phyloP scores from a whole-genome alignment of 768 basidiomycete species.

The Phlebiopsis flavidoalba region DNA sequence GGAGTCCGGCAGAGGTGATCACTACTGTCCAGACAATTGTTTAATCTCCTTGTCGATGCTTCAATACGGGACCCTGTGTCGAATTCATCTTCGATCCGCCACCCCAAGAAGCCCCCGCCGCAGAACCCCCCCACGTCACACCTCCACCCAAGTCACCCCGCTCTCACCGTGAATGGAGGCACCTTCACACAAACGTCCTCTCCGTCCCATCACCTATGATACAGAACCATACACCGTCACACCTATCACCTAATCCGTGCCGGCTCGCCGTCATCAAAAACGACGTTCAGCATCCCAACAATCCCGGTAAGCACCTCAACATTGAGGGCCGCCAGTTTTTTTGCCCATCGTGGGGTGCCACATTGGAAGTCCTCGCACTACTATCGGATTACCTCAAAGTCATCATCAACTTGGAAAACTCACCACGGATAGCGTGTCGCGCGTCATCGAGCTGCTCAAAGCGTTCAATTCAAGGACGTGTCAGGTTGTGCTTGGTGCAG shows the following conservation, averaged over 20 bases:
- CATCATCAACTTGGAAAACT: conserved; percentile 81
- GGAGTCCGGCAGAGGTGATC: conserved; percentile 81
- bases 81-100: too few species aligned
- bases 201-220: conserved; percentile 17
- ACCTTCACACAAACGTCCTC: conserved; percentile 14
- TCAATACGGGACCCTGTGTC: conserved; percentile 73
- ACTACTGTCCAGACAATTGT: conserved; percentile 60
- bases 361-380: conserved; percentile 65
- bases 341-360: conserved; percentile 83
- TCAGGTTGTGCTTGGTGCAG: conserved; percentile 96
- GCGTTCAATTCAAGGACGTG: conserved; percentile 97
- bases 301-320: conserved; percentile 50
- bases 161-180: conserved; percentile 13
- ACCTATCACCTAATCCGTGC: conserved; percentile 5
- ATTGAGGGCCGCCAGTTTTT: conserved; percentile 86
- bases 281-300: conserved; percentile 12
- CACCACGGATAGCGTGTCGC: conserved; percentile 92
- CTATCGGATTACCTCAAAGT: conserved; percentile 84
- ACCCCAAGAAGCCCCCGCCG: conserved; percentile 45
- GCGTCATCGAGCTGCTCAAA: conserved; percentile 93
- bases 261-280: background rate
- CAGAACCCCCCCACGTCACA: conserved; percentile 20
- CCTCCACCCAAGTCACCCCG: conserved; percentile 14
- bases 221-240: conserved; percentile 9
- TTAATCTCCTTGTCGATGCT: conserved; percentile 68